Percentiles rank a stretch among this genome's conserved stretches.
These are phyloP conservation scores for Flaveria floridana DNA, from an alignment of 140 eudicot species.

Conservation along the genomic window DNA sequence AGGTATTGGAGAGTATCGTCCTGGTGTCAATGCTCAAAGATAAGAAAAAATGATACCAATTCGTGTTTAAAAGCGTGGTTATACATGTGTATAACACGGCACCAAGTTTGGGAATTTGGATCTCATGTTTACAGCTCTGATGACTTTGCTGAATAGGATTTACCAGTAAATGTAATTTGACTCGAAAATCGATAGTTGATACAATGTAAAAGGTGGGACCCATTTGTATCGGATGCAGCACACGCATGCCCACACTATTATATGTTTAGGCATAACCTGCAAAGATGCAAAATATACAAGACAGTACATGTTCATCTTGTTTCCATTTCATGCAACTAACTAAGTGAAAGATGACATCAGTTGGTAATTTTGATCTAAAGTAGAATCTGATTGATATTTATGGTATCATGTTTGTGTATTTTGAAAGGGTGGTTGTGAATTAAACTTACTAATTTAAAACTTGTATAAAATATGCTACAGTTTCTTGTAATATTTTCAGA, in stretches of 20 bases:
- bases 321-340: not conserved
- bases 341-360: not conserved
- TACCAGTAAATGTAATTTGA: not conserved
- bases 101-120: conserved; percentile 2
- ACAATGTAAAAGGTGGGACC: not conserved
- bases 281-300: not conserved
- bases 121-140: conserved; percentile 9
- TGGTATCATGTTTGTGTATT: not conserved
- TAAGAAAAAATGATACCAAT: conserved; percentile 3
- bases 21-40: conserved; percentile 52
- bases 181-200: not conserved
- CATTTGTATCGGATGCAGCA: not conserved
- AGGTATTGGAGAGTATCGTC: conserved; percentile 83
- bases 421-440: not conserved
- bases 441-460: no score
- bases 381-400: not conserved
- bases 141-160: not conserved
- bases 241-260: not conserved
- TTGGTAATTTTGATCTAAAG: not conserved
- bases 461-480: no score
- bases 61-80: not conserved
- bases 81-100: conserved; percentile 2
- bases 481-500: no score
- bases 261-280: not conserved
- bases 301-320: not conserved